Percentiles rank a stretch among this genome's conserved stretches.
Evolutionary conservation across 2,329 filamentous ascomycete genomes (phyloP).

Genomic region (Neonectria neomacrospora): DNA sequence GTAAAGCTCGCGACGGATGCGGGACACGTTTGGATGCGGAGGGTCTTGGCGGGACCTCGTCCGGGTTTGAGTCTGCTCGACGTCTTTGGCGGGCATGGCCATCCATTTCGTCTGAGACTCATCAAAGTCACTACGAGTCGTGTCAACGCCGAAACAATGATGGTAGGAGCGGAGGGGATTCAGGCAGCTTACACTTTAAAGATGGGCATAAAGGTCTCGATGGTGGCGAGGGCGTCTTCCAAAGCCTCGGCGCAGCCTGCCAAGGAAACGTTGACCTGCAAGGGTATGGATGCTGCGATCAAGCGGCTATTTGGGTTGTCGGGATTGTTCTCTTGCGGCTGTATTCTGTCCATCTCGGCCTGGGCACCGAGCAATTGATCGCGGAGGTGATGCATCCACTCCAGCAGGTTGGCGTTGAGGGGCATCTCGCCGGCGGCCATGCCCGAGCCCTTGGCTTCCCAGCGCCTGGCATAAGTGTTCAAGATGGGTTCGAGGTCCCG

Average conservation of each 20-base stretch:
- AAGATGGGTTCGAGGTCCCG: constrained; percentile 35
- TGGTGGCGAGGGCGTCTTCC: neutral
- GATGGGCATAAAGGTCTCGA: constrained; percentile 36
- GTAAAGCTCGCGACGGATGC: constrained; percentile 36
- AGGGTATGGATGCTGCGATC: constrained; percentile 17
- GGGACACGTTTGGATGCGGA: constrained; percentile 25
- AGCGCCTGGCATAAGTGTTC: constrained; percentile 26
- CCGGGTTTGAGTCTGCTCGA: neutral
- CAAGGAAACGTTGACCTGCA: constrained; percentile 22
- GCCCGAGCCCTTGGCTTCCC: constrained; percentile 23
- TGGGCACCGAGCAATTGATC: neutral
- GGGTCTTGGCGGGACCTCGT: neutral
- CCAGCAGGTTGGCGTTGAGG: constrained; percentile 28
- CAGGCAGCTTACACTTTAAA: constrained; percentile 33
- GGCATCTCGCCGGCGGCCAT: constrained; percentile 25
- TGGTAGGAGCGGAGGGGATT: accelerated
- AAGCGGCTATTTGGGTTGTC: neutral
- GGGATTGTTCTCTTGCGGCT: neutral
- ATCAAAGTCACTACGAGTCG: constrained; percentile 32
- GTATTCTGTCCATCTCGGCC: constrained; percentile 1
- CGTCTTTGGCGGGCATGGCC: constrained; percentile 15
- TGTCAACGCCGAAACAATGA: neutral
- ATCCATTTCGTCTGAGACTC: constrained; percentile 32
- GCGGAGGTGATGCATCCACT: constrained; percentile 25
- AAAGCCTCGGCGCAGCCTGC: constrained; percentile 17